Base-by-base conservation (phyloP, 495 filamentous ascomycete species). In the Patellaria atrata region DNA sequence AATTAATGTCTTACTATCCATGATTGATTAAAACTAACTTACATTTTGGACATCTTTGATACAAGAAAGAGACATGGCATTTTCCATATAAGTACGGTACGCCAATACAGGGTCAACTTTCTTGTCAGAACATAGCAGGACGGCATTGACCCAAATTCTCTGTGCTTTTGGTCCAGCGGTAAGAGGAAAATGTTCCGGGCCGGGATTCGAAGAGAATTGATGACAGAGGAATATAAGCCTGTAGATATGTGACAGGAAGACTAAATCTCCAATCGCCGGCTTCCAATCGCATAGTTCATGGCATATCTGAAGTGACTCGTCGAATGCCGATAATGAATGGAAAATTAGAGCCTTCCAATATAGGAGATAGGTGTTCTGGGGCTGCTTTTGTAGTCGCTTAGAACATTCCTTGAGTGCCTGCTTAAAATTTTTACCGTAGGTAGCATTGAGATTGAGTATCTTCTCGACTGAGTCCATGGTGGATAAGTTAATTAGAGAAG, bases 371-470 rank as follows among this genome's bases (percentile, higher is more conserved):
- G 32, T 20, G 8, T 34, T 22, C 19, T 34, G 15, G 3, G 32
- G 32, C 11, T 34, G 32, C n/a, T 34, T 34, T 19, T 34, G 32
- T 3, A 34, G 20, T 15, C 32, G 16, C 16, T 22, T 34, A 23
- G 22, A 23, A 22, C 32, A 34, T 19, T 34, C 32, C 16, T 34
- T 34, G 32, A 34, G 7, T 13, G 17, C 32, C 8, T 23, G 16
- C 17, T 34, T 34, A 12, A 22, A 22, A 34, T n/a, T 34, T 34
- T 10, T n/a, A 14, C 32, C 16, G 32, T 12, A 22, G 20, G 15
- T 34, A 22, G n/a, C n/a, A 11, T 20, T 15, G 9, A 34, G 32
- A 10, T 31, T 31, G 3, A 17, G 15, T 18, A 31, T 31, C 15
- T 31, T 31, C 15, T 31, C 28, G 10, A 17, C 25, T 34, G 19